Evolutionary conservation across 2,329 filamentous ascomycete species (phyloP).

Genomic region (Dothiorella sarmentorum): DNA sequence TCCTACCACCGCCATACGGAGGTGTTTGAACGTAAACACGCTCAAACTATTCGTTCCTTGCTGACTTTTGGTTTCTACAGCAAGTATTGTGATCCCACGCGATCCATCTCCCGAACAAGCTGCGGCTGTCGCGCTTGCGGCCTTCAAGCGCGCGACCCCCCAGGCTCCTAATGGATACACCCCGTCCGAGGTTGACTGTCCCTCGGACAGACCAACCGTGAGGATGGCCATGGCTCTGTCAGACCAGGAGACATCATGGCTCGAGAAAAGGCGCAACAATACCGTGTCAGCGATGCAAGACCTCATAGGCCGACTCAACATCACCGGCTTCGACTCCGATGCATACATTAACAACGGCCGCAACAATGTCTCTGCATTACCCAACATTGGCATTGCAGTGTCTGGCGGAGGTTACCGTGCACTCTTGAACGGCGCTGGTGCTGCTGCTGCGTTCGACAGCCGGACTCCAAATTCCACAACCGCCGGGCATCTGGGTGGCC

Average conservation of each 20-base stretch:
- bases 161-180: slow-evolving; percentile 67
- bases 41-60: neutral
- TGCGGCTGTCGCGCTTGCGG: slow-evolving; percentile 15
- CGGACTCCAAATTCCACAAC: slow-evolving; percentile 62
- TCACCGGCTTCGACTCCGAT: slow-evolving; percentile 73
- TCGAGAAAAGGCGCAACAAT: slow-evolving; percentile 65
- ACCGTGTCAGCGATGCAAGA: slow-evolving; percentile 73
- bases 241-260: slow-evolving; percentile 68
- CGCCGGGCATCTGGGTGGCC: slow-evolving; percentile 69
- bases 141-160: slow-evolving; percentile 44
- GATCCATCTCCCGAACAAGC: slow-evolving; percentile 9
- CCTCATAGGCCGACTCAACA: slow-evolving; percentile 68
- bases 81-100: slow-evolving; percentile 8
- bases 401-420: slow-evolving; percentile 86
- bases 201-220: slow-evolving; percentile 64
- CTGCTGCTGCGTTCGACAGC: slow-evolving; percentile 73
- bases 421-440: slow-evolving; percentile 79
- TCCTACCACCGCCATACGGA: neutral
- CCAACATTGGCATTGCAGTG: slow-evolving; percentile 71
- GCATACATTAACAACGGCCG: slow-evolving; percentile 63
- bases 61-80: neutral
- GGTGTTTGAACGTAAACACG: no score
- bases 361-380: slow-evolving; percentile 55
- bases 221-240: slow-evolving; percentile 63
- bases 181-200: slow-evolving; percentile 66